Evolutionary conservation across 208 protist genomes (phyloP).

Genomic region (Crithidia expoeki): DNA sequence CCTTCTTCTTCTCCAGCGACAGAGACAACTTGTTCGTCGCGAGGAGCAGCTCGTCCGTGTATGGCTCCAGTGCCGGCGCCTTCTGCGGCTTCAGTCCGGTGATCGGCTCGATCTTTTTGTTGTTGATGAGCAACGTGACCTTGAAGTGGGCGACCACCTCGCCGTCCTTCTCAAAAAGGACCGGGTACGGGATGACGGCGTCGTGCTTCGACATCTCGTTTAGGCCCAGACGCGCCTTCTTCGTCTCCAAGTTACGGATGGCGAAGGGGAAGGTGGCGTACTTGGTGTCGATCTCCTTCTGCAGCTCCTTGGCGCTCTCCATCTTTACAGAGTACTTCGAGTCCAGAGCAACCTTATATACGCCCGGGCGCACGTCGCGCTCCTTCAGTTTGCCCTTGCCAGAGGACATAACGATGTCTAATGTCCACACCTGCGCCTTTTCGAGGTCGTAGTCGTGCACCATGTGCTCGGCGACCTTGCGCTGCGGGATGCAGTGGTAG

Average conservation of each 20-base stretch:
- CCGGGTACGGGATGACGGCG: slow-evolving; percentile 96
- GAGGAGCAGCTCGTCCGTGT: slow-evolving; percentile 87
- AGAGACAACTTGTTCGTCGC: slow-evolving; percentile 81
- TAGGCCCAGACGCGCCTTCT: slow-evolving; percentile 94
- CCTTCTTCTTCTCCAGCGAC: slow-evolving; percentile 80
- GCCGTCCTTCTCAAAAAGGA: slow-evolving; percentile 95
- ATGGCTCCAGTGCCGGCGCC: slow-evolving; percentile 71
- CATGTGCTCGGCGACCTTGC: slow-evolving; percentile 91
- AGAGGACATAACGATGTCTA: slow-evolving; percentile 90
- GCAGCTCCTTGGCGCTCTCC: slow-evolving; percentile 95
- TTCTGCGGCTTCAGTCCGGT: slow-evolving; percentile 90
- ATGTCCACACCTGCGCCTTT: slow-evolving; percentile 91
- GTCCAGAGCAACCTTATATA: slow-evolving; percentile 97
- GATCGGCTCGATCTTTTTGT: slow-evolving; percentile 90
- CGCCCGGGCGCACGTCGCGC: slow-evolving; percentile 78
- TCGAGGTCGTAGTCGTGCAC: slow-evolving; percentile 95
- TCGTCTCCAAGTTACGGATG: slow-evolving; percentile 92
- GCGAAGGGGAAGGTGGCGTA: slow-evolving; percentile 97
- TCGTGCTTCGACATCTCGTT: slow-evolving; percentile 96
- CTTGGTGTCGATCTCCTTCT: slow-evolving; percentile 95
- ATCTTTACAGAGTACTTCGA: slow-evolving; percentile 97
- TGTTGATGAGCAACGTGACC: slow-evolving; percentile 88
- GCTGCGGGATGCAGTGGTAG: slow-evolving; percentile 95
- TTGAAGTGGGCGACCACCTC: slow-evolving; percentile 93
- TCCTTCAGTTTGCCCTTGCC: slow-evolving; percentile 93